These are phyloP conservation scores for Tetrapisispora fleetii DNA, from an alignment of 805 yeast species.

Conservation along the genomic window DNA sequence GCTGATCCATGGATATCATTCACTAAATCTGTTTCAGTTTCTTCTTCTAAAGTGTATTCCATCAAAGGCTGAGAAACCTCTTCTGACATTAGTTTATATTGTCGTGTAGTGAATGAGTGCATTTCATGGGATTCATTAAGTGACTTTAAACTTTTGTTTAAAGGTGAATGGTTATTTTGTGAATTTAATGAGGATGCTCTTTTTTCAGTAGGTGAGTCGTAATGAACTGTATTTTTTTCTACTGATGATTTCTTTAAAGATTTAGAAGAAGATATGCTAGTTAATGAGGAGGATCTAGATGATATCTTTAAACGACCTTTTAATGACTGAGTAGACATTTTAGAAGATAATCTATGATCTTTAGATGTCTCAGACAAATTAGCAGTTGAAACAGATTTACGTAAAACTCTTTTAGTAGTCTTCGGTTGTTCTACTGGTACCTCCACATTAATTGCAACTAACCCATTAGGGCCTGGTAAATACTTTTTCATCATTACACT, in stretches of 20 bases:
- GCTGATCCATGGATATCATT: conserved; percentile 5
- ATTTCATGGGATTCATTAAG: background rate
- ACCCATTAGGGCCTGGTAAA: conserved; percentile 65
- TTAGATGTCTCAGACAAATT: background rate
- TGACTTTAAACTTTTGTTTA: background rate
- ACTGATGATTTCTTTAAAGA: background rate
- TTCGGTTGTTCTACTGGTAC: conserved; percentile 39
- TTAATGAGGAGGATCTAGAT: background rate
- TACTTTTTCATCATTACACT: conserved; percentile 50
- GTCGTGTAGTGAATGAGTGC: background rate
- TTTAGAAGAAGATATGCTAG: background rate
- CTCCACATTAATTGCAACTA: conserved; percentile 44
- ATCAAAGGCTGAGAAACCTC: conserved; percentile 9
- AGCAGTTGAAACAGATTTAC: conserved; percentile 11
- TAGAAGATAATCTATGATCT: conserved; percentile 3
- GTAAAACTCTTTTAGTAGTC: conserved; percentile 1
- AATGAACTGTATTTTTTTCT: background rate
- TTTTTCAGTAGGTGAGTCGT: conserved; percentile 1
- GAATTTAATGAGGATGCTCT: conserved; percentile 8
- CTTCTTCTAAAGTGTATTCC: conserved; percentile 19
- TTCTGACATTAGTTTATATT: background rate
- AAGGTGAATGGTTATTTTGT: background rate
- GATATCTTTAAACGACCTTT: background rate
- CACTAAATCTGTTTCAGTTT: conserved; percentile 18
- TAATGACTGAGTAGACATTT: conserved; percentile 7